Evolutionary conservation across 2,329 filamentous ascomycete species (phyloP), one percentile per base, ranked within the genome.

Genomic region (Diaporthe sp.): DNA sequence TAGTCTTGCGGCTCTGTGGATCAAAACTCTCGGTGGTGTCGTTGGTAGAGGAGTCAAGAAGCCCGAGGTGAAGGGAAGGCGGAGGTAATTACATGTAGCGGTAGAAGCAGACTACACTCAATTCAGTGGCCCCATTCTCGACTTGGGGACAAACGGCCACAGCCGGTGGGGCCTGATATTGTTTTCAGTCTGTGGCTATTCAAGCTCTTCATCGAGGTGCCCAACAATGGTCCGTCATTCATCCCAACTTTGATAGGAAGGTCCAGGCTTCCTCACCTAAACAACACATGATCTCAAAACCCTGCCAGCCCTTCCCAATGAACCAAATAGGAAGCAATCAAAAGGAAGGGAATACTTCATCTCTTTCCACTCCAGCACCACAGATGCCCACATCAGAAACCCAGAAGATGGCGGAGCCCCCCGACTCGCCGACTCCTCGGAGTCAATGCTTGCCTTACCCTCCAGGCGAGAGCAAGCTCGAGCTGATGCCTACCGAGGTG

Each of bases 271-370:
- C 10, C 31, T n/a, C 12, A n/a, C 20, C 17, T 22, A 5, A 10
- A 22, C 13, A 42, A 13, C 1, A 9, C 12, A 2, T 61, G 3
- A 15, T 13, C 7, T 17, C 20, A 0, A 25, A 6, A n/a, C 22
- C 37, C 4, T 12, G 7, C 8, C n/a, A 42, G 20, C 10, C 3
- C 25, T 61, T 39, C 13, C 31, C 28, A 28, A 28, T 28, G 28
- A 39, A 39, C 10, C 10, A 12, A 39, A 39, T 15, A 12, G 10
- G 5, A 39, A 8, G 7, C 7, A 2, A 10, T 2, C 58, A 61
- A 61, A n/a, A 25, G 6, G 10, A 2, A 25, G 4, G 2, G 2
- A 22, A 1, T 0, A 10, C 15, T 25, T 17, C n/a, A 9, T 13
- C n/a, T 42, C 0, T 1, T 37, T 17, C 1, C 1, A 37, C 15